Conservation (phyloP, 2,329 filamentous ascomycete genomes). For the Talaromyces sp. region DNA sequence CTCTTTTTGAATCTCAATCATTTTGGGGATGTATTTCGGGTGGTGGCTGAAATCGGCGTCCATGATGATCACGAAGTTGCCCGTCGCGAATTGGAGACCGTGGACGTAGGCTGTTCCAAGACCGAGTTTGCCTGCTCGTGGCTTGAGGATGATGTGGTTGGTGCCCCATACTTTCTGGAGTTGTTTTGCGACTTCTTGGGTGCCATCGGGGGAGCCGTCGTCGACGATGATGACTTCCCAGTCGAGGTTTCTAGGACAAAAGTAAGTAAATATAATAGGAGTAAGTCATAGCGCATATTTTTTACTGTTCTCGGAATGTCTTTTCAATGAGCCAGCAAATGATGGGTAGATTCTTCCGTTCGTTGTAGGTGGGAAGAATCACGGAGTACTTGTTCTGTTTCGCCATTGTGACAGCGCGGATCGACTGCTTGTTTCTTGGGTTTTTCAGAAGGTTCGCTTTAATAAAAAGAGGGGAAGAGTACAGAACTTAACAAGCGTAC, state of each 20-base stretch:
- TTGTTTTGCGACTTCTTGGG: constrained; percentile 84
- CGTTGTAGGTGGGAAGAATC: constrained; percentile 97
- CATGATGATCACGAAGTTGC: constrained; percentile 99
- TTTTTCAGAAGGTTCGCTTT: neutral
- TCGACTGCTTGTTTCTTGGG: neutral
- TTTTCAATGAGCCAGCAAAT: constrained; percentile 90
- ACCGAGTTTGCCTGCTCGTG: constrained; percentile 92
- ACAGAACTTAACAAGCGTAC: neutral
- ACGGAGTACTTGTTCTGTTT: constrained; percentile 84
- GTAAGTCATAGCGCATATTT: constrained; percentile 13
- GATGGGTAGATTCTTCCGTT: constrained; percentile 94
- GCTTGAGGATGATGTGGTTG: constrained; percentile 76
- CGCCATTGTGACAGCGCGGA: constrained; percentile 33
- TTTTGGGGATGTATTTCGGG: constrained; percentile 95
- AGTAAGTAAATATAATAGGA: neutral
- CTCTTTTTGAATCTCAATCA: constrained; percentile 77
- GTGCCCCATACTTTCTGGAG: constrained; percentile 79
- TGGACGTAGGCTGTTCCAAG: constrained; percentile 95
- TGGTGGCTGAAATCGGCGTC: constrained; percentile 99
- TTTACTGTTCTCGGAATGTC: constrained; percentile 85
- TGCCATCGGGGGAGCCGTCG: constrained; percentile 95
- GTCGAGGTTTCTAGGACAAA: constrained; percentile 69
- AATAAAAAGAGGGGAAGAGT: neutral
- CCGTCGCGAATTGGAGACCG: constrained; percentile 82
- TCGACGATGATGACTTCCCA: constrained; percentile 99